phyloP scores from a whole-genome alignment of 208 protist species.

The Leishmania turanica region DNA sequence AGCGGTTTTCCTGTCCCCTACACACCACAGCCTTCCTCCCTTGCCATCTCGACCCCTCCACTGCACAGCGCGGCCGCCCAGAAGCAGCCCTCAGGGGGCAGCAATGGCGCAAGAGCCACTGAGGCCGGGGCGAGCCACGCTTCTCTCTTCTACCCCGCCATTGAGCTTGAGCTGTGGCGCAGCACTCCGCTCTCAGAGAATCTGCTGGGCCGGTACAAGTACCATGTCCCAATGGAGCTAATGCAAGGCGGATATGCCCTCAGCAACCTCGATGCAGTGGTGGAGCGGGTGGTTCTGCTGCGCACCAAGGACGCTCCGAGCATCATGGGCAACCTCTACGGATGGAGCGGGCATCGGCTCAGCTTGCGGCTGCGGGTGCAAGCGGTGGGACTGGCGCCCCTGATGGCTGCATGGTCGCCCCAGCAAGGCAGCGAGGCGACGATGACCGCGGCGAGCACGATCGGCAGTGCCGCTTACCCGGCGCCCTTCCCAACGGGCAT shows the following conservation, averaged over 20 bases:
- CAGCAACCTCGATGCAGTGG: slow-evolving; percentile 14
- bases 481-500: slow-evolving; percentile 4
- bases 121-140: not conserved
- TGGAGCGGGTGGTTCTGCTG: slow-evolving; percentile 24
- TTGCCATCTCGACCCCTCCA: not conserved
- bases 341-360: slow-evolving; percentile 31
- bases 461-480: slow-evolving; percentile 3
- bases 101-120: not conserved
- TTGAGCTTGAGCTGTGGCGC: slow-evolving; percentile 69
- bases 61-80: not conserved
- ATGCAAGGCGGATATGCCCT: slow-evolving; percentile 17
- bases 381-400: slow-evolving; percentile 19
- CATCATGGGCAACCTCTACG: slow-evolving; percentile 30
- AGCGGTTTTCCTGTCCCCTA: not conserved
- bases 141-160: slow-evolving; percentile 23
- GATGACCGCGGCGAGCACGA: not conserved
- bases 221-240: slow-evolving; percentile 42
- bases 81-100: not conserved
- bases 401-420: slow-evolving; percentile 3
- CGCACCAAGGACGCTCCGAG: slow-evolving; percentile 18
- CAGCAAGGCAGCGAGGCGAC: not conserved
- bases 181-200: slow-evolving; percentile 37
- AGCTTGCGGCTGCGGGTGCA: slow-evolving; percentile 36
- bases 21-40: not conserved
- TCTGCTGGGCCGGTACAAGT: slow-evolving; percentile 44